These are phyloP conservation scores for Phanerochaete carnosa DNA, from an alignment of 768 basidiomycete species.

Conservation along the genomic window DNA sequence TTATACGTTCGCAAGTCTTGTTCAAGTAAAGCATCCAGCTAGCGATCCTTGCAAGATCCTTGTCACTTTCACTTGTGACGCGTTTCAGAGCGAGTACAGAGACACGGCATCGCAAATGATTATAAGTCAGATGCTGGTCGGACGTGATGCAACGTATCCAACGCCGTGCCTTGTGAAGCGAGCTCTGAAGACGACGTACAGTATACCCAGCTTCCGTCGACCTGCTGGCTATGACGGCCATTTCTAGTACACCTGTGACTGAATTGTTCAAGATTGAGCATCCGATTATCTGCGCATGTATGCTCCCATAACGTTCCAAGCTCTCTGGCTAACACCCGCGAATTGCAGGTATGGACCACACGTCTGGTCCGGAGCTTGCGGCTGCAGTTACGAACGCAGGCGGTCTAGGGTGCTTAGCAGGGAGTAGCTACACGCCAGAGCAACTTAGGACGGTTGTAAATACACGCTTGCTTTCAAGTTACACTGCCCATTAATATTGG, in stretches of 20 bases:
- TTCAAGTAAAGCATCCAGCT: too few species aligned
- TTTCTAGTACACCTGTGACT: slow-evolving; percentile 84
- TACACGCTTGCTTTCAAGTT: not conserved
- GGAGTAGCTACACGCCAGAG: slow-evolving; percentile 82
- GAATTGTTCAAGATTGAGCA: slow-evolving; percentile 87
- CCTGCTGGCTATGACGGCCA: slow-evolving; percentile 47
- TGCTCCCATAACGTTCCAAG: not conserved
- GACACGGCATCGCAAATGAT: too few species aligned
- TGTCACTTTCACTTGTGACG: too few species aligned
- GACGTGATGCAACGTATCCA: too few species aligned
- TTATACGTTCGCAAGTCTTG: too few species aligned
- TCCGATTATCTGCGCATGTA: slow-evolving; percentile 81
- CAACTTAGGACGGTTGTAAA: slow-evolving; percentile 70
- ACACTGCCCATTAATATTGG: not conserved
- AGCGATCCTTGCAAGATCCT: too few species aligned
- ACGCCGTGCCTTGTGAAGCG: not conserved
- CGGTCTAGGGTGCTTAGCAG: slow-evolving; percentile 90
- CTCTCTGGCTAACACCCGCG: too few species aligned
- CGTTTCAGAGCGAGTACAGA: too few species aligned
- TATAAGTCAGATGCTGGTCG: too few species aligned
- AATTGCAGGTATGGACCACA: slow-evolving; percentile 56
- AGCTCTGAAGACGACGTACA: not conserved
- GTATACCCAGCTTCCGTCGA: not conserved
- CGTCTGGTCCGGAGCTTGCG: slow-evolving; percentile 78
- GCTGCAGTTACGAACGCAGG: slow-evolving; percentile 95